Base-by-base conservation (phyloP, 805 yeast species). In the Wickerhamomyces chaumierensis region DNA sequence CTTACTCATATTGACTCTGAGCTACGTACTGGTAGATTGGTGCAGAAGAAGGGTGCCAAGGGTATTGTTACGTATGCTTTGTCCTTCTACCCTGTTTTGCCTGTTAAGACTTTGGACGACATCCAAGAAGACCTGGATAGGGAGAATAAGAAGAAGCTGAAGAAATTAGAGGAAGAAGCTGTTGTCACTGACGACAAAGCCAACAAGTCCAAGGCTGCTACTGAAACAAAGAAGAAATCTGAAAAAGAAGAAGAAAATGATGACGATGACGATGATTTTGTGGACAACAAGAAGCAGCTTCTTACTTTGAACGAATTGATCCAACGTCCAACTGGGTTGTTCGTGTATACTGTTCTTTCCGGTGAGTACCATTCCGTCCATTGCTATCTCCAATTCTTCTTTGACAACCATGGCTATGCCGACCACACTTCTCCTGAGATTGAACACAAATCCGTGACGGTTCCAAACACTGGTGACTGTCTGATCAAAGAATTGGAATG, bases 1-100 rank as follows among this genome's bases (percentile, higher is more conserved):
- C 59, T 73, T 40, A 82, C 78, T 49, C 62, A 72, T 41, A 61
- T 71, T 32, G 78, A 77, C 45, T 65, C 69, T 9, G 73, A 74
- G 39, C 62, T 70, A 43, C 72, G 79, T 49, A 67, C 66, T 4
- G 79, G 80, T 37, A 73, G 74, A 47, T 65, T 92, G 47, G 73
- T 82, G 34, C 73, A 74, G 52, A 81, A 75, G 57, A 81, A 78
- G 51, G 86, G 90, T n/a, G 75, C 92, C 25, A 82, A 81, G 64
- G 98, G 98, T 56, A 60, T 69, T 18, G 66, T 92, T 27, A 69
- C 75, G 4, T 92, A 85, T 58, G 68, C 75, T 4, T 63, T 83
- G 40, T 73, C 94, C 2, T 92, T 90, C 66, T 88, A 76, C 62
- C 98, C 98, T 25, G 62, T 80, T 12, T 58, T 81, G 38, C 85